Evolutionary conservation across 1,284 basidiomycete genomes (phyloP), one percentile per base, ranked within the genome.

Genomic region (Ceratobasidium papillatum): DNA sequence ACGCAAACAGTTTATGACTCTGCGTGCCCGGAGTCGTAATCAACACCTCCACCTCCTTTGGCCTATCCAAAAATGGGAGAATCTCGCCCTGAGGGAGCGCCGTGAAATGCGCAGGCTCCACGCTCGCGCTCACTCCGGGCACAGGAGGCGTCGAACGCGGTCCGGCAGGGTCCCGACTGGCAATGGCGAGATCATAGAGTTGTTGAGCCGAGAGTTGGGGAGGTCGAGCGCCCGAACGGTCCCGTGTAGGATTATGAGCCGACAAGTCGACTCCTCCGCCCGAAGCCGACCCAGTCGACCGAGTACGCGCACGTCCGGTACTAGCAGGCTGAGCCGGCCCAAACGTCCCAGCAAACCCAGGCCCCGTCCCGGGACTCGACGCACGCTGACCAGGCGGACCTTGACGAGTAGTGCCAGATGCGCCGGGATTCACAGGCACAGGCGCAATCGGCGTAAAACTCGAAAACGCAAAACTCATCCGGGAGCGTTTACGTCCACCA

Each of bases 11-110:
- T 77, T 89, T 91, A 58, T 86, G 84, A 27, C 66, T 69, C 27
- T 61, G 52, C 52, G 91, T 89, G 0, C 90, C 91, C 0, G 86
- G 86, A 0, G 83, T 84, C 4, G 87, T 84, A 62, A 94, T 87
- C 49, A 94, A 85, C 2, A 85, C 80, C 7, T 86, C 75, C 3
- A 93, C 90, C 79, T 94, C 92, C 0, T 82, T 81, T 0, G 91
- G 86, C 25, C 92, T 87, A 78, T 94, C 89, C 76, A 94, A 84
- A 82, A 94, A 94, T 1, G 92, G 92, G 22, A 94, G 86, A 78
- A 87, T 90, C 59, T 93, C 86, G 69, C 90, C 87, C 38, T 87
- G 86, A 1, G 91, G 89, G 0, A 94, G 85, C 0, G 88, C 87
- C 0, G 89, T 92, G 80, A 94, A 94, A 36, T 75, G 65, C 22